Percentiles rank a stretch among this genome's conserved stretches.
Evolutionary conservation across 768 basidiomycete genomes (phyloP).

Genomic region (Xerocomus potaroensis): DNA sequence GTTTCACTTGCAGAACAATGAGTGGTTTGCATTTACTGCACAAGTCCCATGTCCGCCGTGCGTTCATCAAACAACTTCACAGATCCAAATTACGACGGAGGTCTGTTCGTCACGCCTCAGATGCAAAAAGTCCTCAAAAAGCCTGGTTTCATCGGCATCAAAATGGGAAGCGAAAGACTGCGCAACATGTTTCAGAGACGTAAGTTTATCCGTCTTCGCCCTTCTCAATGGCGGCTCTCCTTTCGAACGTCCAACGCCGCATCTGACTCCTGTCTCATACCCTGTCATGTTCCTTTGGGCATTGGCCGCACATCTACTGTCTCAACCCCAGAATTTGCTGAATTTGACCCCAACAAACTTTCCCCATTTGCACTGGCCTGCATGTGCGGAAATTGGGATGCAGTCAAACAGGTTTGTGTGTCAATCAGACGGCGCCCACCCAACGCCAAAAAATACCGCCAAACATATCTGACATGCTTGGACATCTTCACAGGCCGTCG

Average conservation of each 20-base stretch:
- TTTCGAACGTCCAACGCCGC: neutral
- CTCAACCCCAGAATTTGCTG: conserved; percentile 20
- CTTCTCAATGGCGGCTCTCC: neutral
- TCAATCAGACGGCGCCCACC: too few species aligned
- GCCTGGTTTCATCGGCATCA: conserved; percentile 22
- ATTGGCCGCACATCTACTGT: too few species aligned
- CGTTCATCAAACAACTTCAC: conserved; percentile 2
- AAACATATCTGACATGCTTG: too few species aligned
- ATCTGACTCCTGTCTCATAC: neutral
- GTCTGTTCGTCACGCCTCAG: conserved; percentile 22
- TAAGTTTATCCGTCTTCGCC: conserved; percentile 7
- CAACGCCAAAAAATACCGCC: too few species aligned
- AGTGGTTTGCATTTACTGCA: conserved; percentile 6
- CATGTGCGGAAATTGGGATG: conserved; percentile 18
- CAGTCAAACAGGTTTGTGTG: conserved; percentile 19
- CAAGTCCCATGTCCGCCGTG: too few species aligned
- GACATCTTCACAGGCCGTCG: conserved; percentile 21
- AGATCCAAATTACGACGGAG: conserved; percentile 18
- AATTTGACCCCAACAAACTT: conserved; percentile 16
- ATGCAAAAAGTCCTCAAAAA: conserved; percentile 26
- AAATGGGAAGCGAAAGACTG: conserved; percentile 25
- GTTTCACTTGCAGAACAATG: conserved; percentile 9
- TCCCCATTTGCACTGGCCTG: conserved; percentile 25
- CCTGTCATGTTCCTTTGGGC: too few species aligned
- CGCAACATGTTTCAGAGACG: conserved; percentile 29